A percentile compares a stretch with the other conserved stretches of the same genome.
These are phyloP conservation scores for Voacanga thouarsii DNA, from an alignment of 257 asterid species.

Conservation along the genomic window DNA sequence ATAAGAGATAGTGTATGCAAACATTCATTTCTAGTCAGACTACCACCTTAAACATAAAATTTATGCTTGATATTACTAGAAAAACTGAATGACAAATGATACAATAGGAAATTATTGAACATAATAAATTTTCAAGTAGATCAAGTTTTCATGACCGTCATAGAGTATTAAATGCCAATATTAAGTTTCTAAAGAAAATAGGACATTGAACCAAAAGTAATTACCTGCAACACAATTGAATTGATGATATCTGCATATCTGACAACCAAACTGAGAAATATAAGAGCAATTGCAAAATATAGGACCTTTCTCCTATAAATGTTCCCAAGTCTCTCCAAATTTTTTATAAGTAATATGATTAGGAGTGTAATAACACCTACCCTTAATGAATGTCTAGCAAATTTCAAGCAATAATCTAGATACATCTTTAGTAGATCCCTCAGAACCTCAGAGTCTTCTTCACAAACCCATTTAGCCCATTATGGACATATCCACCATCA, in stretches of 20 bases:
- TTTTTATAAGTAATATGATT: slow-evolving; percentile 73
- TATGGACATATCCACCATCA: slow-evolving; percentile 94
- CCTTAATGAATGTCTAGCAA: slow-evolving; percentile 91
- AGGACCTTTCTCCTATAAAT: slow-evolving; percentile 76
- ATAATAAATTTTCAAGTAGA: not conserved
- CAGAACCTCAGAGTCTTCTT: slow-evolving; percentile 55
- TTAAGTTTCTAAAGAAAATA: not conserved
- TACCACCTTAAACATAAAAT: not conserved
- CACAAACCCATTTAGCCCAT: slow-evolving; percentile 85
- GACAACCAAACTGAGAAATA: slow-evolving; percentile 87
- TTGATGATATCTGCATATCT: slow-evolving; percentile 92
- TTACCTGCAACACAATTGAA: slow-evolving; percentile 93
- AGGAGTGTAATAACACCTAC: slow-evolving; percentile 87
- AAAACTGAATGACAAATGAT: not conserved
- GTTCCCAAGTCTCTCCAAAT: slow-evolving; percentile 63
- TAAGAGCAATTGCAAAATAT: slow-evolving; percentile 96
- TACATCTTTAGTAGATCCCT: slow-evolving; percentile 52
- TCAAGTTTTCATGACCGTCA: not conserved
- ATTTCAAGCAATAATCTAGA: slow-evolving; percentile 65
- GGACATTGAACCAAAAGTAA: not conserved
- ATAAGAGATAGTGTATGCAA: not conserved
- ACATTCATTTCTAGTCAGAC: not conserved
- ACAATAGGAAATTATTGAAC: not conserved
- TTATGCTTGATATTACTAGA: not conserved
- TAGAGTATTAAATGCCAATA: not conserved